phyloP scores from a whole-genome alignment of 2,329 filamentous ascomycete genomes.

The Paraconiothyrium sp. region DNA sequence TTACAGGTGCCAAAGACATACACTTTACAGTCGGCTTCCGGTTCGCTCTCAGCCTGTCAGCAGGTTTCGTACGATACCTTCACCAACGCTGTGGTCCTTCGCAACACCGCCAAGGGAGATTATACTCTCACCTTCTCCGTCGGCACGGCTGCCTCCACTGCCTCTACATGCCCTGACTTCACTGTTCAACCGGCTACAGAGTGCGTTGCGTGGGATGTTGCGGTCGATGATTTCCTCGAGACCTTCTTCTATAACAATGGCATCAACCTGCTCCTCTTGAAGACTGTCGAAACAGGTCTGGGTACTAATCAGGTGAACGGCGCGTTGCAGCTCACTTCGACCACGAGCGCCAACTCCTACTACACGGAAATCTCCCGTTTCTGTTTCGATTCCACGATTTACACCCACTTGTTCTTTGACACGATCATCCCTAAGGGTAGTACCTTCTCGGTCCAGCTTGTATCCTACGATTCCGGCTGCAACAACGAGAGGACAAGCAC shows the following conservation, averaged over 20 bases:
- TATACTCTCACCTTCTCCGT: constrained; percentile 15
- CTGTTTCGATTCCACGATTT: constrained; percentile 17
- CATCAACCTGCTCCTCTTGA: constrained; percentile 14
- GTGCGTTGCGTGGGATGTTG: constrained; percentile 18
- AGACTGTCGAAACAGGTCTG: constrained; percentile 7
- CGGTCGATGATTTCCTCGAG: constrained; percentile 18
- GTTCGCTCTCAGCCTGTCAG: constrained; percentile 12
- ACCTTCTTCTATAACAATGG: constrained; percentile 16
- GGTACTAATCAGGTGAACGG: background rate
- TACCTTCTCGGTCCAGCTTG: constrained; percentile 15
- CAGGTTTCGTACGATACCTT: constrained; percentile 14
- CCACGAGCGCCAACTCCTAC: constrained; percentile 15
- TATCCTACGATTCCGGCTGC: constrained; percentile 13
- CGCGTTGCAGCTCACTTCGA: background rate
- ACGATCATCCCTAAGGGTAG: constrained; percentile 12
- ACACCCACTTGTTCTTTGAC: constrained; percentile 19
- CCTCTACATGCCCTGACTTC: constrained; percentile 17
- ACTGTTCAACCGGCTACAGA: constrained; percentile 13
- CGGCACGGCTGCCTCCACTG: background rate
- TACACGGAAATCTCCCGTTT: constrained; percentile 18
- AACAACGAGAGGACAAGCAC: constrained; percentile 4
- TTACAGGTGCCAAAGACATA: constrained; percentile 17
- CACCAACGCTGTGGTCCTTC: constrained; percentile 16
- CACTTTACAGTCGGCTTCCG: constrained; percentile 9
- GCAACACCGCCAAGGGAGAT: constrained; percentile 12